Base-by-base conservation (phyloP, 2,329 filamentous ascomycete genomes). In the Fusarium sp. region DNA sequence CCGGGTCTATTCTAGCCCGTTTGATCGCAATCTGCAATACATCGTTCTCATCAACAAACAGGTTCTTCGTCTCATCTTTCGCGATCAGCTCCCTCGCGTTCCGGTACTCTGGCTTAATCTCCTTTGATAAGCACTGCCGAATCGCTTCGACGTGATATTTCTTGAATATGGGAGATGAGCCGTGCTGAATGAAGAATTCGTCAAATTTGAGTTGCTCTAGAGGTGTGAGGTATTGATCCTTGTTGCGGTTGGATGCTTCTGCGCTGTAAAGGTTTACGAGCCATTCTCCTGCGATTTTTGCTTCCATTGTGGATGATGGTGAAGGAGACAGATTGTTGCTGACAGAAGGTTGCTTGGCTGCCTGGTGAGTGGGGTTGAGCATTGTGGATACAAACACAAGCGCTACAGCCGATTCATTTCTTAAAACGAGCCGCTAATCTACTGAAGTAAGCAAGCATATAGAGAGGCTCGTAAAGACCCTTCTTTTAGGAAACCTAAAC, bases 181-280 rank as follows among this genome's bases (percentile, higher is more conserved):
- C 9, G 9, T 69, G 3, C 1, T 61, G 13, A 4, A 0, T 6
- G 16, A 69, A 66, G 34, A 69, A 69, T 20, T 69, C 65, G 8
- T 69, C 45, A 9, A 69, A 37, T 7, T 69, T 69, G 5, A 57
- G 12, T 2, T 34, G 41, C 18, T 68, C 65, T 3, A 68, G 65
- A 0, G 18, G 11, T 12, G 65, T 65, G 7, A 69, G 32, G 0
- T 49, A 6, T 6, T 54, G 29, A 3, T 56, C 58, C n/a, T 20
- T 51, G 11, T 54, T 4, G 11, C 10, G 4, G 3, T 12, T 6
- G 12, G 44, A 44, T 3, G 22, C n/a, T 0, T 41, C 6, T 1
- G 12, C n/a, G 4, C 53, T 63, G 24, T 54, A 69, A 6, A 68
- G 34, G 25, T 14, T 41, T 8, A 68, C 18, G 0, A 68, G 48